Percentiles rank a stretch among this genome's conserved stretches.
These are phyloP conservation scores for Fusarium sp. DNA, from an alignment of 2,329 filamentous ascomycete species.

Conservation along the genomic window DNA sequence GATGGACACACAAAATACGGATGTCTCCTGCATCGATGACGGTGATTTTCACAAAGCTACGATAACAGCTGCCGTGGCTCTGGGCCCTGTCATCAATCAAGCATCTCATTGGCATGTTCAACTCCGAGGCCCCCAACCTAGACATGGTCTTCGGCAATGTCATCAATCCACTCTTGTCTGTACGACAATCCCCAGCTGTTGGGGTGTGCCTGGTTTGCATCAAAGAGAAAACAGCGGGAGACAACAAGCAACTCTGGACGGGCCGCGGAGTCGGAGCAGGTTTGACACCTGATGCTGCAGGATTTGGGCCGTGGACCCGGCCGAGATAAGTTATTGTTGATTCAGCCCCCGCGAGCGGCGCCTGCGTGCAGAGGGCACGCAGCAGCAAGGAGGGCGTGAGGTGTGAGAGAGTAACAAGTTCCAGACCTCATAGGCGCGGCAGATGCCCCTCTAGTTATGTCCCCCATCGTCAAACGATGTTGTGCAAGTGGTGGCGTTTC, in stretches of 20 bases:
- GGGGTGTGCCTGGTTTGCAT: not conserved
- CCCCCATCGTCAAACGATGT: not conserved
- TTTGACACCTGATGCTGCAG: slow-evolving; percentile 16
- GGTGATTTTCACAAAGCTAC: not conserved
- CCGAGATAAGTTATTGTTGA: slow-evolving; percentile 32
- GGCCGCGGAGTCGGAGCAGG: slow-evolving; percentile 29
- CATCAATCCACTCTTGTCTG: not conserved
- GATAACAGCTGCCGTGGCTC: not conserved
- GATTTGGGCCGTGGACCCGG: slow-evolving; percentile 18
- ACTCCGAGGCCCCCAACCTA: not conserved
- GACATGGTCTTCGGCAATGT: slow-evolving; percentile 1
- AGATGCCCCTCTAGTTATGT: not conserved
- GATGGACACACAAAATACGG: not conserved
- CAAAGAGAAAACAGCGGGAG: slow-evolving; percentile 33
- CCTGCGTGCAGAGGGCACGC: slow-evolving; percentile 14
- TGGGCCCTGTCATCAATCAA: not conserved
- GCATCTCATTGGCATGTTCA: not conserved
- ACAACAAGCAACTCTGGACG: slow-evolving; percentile 7
- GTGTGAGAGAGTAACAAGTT: not conserved
- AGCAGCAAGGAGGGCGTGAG: slow-evolving; percentile 21
- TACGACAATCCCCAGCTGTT: not conserved
- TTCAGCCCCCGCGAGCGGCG: slow-evolving; percentile 27
- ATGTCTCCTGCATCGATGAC: not conserved
- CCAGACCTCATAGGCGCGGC: slow-evolving; percentile 5
- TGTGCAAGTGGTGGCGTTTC: not conserved